Evolutionary conservation across 352 stramenopile genomes (phyloP), one percentile per base, ranked within the genome.

Genomic region (Phytophthora parvispora): DNA sequence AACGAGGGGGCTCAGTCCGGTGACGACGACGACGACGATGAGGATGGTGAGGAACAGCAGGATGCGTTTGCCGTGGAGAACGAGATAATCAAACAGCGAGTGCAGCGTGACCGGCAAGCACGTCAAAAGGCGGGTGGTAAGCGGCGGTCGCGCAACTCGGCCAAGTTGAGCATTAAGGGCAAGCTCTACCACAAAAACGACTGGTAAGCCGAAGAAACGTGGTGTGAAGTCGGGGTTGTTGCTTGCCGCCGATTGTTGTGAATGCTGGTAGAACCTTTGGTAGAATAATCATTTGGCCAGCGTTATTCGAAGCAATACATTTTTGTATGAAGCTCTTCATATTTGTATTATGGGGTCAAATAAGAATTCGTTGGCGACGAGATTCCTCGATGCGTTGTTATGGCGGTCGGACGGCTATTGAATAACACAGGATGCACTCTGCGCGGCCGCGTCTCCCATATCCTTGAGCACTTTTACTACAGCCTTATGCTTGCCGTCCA

Each of bases 381-480:
- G n/a, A 45, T 27, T 45, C 31, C 58, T 52, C 32, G 59, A 20
- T 72, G 64, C 59, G 42, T 50, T 54, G 38, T 16, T 32, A 50
- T 69, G 22, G 61, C 27, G 60, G 45, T 47, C 43, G 24, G 24
- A 54, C 20, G 27, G 61, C 73, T 89, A 96, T 81, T 94, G 87
- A 74, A 96, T 91, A 67, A 83, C 72, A 87, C 89, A 96, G 52
- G 87, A 94, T 59, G 89, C 86, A 58, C 89, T 95, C 77, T 94
- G 86, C 20, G 89, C 87, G 22, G 89, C 87, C 13, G 90, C 89
- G 64, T 98, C 94, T 27, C 94, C 94, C 81, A 97, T 95, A 75
- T 98, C 93, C 83, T 98, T 98, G 64, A 97, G 77, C 48, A 94
- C 89, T 77, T 98, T 97, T 63, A 96, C 83, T 27, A 97, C 90